Evolutionary conservation across 2,329 filamentous ascomycete genomes (phyloP), one percentile per base, ranked within the genome.

Genomic region (Endocalyx cinctus): DNA sequence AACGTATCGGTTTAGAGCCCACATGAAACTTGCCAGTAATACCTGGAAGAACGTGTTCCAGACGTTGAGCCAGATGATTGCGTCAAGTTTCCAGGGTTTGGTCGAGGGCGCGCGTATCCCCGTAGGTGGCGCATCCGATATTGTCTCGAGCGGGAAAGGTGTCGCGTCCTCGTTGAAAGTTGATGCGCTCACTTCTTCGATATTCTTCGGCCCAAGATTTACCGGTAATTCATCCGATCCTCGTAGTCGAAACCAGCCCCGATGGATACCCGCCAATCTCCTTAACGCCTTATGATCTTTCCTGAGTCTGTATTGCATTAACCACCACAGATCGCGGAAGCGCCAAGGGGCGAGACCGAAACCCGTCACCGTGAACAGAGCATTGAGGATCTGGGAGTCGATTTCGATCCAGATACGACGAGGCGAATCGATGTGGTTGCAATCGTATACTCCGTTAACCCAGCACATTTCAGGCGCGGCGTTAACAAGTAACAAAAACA

Each of bases 331-430:
- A 54, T 94, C 87, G 19, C 87, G 72, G 47, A 89, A 84, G 19
- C 87, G 75, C 87, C 87, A 94, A 0, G 87, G 87, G 2, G 84
- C 81, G 10, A 92, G 70, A 0, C 87, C 87, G 45, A 94, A 90
- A 1, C 82, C 87, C 2, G 87, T 90, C 6, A 94, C 80, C 59
- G 86, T 92, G 69, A 94, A 94, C 1, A 94, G 73, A 0, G 74
- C 83, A 51, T 88, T 94, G 15, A 90, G 63, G 38, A 94, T 83
- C 54, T 94, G 87, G 2, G 82, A 85, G 56, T 88, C 84, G 49
- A 78, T 82, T 60, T 95, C 87, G 45, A 95, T 77, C 87, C 88
- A 94, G 39, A 80, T 80, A 14, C 83, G 70, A n/a, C 87, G 77
- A 2, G 85, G 79, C 0, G 84, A 87, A 50, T 87, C 67, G 54